Evolutionary conservation across 2,329 filamentous ascomycete genomes (phyloP), one percentile per base, ranked within the genome.

Genomic region (Diaporthe sp.): DNA sequence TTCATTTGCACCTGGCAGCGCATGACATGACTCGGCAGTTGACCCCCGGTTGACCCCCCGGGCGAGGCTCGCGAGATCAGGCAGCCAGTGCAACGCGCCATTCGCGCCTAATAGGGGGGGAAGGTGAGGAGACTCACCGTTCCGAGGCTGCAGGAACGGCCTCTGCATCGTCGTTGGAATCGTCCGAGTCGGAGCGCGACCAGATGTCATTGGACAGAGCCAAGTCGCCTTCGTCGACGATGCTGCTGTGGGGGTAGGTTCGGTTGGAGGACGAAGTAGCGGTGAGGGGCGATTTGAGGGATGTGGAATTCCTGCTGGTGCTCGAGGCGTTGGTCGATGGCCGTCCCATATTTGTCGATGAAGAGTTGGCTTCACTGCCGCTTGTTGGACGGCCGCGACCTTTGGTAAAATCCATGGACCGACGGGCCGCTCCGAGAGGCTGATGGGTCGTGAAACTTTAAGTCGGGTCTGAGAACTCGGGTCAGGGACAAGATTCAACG

Each of bases 101-200:
- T 40, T 50, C 57, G 70, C 69, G 64, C 47, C 33, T 68, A 40
- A 54, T 68, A 68, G 64, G 64, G 64, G 64, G 64, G 3, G 28
- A 25, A 35, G 22, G 30, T n/a, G 6, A 25, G 22, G 33, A n/a
- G 35, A 52, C 72, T 74, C 45, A 74, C 72, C 66, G 64, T 45
- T 71, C 54, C n/a, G 67, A 28, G 42, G 40, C 19, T 19, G 52
- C 61, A 71, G 45, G 30, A 38, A 33, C 45, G 5, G 15, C 7
- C 19, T 68, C 66, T 28, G 67, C 22, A 17, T 69, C 76, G 19
- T 73, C 71, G 57, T 68, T 76, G 33, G 77, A 78, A 60, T 78
- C 78, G 35, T 79, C 79, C 10, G 79, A 78, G 58, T 79, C 78
- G 33, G 75, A 72, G 9, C 50, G 74, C 38, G 79, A 78, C 77